These are phyloP conservation scores for Myriosclerotinia duriaeana DNA, from an alignment of 2,329 filamentous ascomycete genomes.

Conservation along the genomic window DNA sequence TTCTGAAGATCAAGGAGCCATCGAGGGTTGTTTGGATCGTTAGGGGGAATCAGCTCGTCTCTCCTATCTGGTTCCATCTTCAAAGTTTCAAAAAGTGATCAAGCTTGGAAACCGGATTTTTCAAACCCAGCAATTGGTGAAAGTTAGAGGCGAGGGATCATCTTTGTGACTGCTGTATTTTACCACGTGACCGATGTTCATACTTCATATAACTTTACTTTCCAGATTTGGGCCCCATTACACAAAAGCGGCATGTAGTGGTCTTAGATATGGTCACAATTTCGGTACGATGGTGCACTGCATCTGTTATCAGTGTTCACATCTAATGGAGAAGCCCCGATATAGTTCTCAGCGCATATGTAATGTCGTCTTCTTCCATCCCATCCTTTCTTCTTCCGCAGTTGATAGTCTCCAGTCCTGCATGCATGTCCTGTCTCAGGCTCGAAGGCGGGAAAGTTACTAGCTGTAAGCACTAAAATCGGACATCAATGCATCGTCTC, in stretches of 20 bases:
- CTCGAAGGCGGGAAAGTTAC: background rate
- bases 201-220: background rate
- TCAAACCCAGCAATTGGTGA: background rate
- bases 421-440: background rate
- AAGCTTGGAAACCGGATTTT: background rate
- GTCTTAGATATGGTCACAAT: background rate
- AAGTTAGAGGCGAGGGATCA: background rate
- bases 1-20: conserved; percentile 1
- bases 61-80: background rate
- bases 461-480: background rate
- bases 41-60: background rate
- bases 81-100: background rate
- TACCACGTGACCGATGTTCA: background rate
- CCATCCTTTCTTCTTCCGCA: background rate
- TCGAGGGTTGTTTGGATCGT: background rate
- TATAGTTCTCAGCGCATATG: background rate
- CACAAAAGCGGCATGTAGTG: background rate
- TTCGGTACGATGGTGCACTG: background rate
- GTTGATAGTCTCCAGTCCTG: background rate
- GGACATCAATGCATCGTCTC: background rate
- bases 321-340: background rate
- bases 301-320: background rate
- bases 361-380: background rate
- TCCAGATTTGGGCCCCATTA: background rate
- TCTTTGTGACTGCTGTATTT: background rate